Conservation (phyloP, 352 stramenopile genomes). For the Peronospora destructor region DNA sequence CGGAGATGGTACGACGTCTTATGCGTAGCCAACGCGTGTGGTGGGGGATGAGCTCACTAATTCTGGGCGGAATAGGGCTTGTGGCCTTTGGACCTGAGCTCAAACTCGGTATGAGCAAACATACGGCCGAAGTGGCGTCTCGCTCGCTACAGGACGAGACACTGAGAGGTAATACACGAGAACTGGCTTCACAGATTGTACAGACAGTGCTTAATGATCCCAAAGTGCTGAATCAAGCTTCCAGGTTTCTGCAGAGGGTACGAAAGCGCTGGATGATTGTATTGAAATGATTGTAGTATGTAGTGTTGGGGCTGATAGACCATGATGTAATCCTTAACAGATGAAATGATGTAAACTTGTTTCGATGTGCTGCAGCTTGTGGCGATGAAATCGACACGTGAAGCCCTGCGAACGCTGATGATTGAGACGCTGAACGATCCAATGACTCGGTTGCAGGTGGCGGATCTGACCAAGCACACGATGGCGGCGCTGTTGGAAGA, state of each 20-base stretch:
- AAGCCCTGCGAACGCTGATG: conserved; percentile 42
- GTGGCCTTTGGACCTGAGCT: conserved; percentile 72
- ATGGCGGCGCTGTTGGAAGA: conserved; percentile 46
- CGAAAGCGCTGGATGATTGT: conserved; percentile 1
- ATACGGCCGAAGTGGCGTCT: conserved; percentile 76
- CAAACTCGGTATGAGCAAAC: conserved; percentile 71
- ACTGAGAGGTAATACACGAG: conserved; percentile 59
- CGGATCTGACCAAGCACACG: conserved; percentile 43
- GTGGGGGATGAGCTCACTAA: conserved; percentile 42
- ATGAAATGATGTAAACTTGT: conserved; percentile 3
- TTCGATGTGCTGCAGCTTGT: conserved; percentile 39
- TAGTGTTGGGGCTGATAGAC: background rate
- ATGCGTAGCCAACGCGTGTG: conserved; percentile 50
- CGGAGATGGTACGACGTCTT: conserved; percentile 33
- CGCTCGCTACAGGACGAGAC: conserved; percentile 81
- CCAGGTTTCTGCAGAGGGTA: conserved; percentile 65
- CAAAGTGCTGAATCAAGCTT: conserved; percentile 76
- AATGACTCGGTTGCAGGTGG: conserved; percentile 45
- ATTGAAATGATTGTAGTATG: conserved; percentile 23
- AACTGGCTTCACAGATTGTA: conserved; percentile 79
- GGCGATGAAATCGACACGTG: conserved; percentile 55
- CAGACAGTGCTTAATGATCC: conserved; percentile 83
- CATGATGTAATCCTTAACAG: conserved; percentile 16
- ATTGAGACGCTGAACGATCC: conserved; percentile 58
- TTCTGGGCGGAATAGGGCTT: conserved; percentile 41